Base-by-base conservation (phyloP, 257 asterid genomes). In the Verbena officinalis region DNA sequence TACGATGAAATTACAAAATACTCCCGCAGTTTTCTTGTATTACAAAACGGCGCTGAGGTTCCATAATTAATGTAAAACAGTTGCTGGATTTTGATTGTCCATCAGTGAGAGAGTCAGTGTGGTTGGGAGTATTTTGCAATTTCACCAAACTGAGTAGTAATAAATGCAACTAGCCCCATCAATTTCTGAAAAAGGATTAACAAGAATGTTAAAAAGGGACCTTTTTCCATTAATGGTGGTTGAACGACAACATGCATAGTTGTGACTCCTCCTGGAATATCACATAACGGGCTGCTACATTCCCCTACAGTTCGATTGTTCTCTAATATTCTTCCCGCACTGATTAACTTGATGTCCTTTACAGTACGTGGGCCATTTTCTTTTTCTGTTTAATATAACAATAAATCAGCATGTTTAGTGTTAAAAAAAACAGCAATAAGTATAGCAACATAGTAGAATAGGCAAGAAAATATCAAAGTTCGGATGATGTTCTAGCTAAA, bases 181-280 rank as follows among this genome's bases (percentile, higher is more conserved):
- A 31, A 38, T 55, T 34, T 13, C 4, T 13, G 20, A 17, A 3
- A 13, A 39, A 45, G 24, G 23, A 13, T 22, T 16, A 40, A 20
- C 15, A 44, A 4, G 45, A 21, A 20, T 45, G 63, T 6, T 21
- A 15, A 20, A 21, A 40, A 13, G 75, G 21, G 38, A 88, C 98
- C 96, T 75, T 78, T 88, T 61, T 82, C 89, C 34, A 33, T 55
- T 3, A 81, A 78, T 33, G 86, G 92, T 22, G 82, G 94, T 62
- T 86, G 93, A 72, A 91, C 84, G 24, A 91, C 91, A 5, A 88
- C 95, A 68, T 88, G 96, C 95, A 91, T 91, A 75, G 96, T 90
- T 13, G 86, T 86, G 71, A 79, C 86, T 45, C 86, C 97, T 57
- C 90, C 97, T 0, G 97, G 96, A 62, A 79, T 62, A 64, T 84